Evolutionary conservation across 1,284 basidiomycete species (phyloP).

Genomic region (Pterula multifida): DNA sequence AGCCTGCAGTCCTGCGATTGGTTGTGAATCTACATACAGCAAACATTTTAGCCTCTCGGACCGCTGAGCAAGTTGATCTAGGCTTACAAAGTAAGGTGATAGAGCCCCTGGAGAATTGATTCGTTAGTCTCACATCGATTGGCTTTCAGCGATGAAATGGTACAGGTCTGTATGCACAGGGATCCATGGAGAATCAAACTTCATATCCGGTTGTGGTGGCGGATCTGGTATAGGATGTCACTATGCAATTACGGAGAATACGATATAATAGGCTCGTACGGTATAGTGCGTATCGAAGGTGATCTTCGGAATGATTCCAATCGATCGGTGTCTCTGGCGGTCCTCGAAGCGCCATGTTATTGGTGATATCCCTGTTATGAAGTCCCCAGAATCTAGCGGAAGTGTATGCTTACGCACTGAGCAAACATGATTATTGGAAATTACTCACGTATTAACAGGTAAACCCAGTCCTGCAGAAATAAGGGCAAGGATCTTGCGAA

Average conservation of each 20-base stretch:
- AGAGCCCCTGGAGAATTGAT: constrained; percentile 2
- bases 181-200: constrained; percentile 9
- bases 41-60: too few species aligned
- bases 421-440: neutral
- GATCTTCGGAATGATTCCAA: constrained; percentile 11
- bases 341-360: constrained; percentile 5
- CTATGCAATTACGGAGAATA: too few species aligned
- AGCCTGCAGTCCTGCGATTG: constrained; percentile 11
- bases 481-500: constrained; percentile 11
- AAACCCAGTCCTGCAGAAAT: constrained; percentile 11
- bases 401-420: neutral
- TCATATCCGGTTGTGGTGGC: constrained; percentile 10
- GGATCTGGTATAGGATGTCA: too few species aligned
- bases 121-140: neutral
- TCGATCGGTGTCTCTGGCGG: constrained; percentile 7
- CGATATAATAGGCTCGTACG: constrained; percentile 9
- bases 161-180: constrained; percentile 12
- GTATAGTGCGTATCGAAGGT: constrained; percentile 12
- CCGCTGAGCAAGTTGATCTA: too few species aligned
- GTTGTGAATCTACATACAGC: constrained; percentile 10
- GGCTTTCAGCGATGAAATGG: too few species aligned
- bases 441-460: constrained; percentile 9
- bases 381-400: constrained; percentile 11
- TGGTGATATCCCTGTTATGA: constrained; percentile 9
- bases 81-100: constrained; percentile 6